Conservation (phyloP, 2,329 filamentous ascomycete genomes). For the Leptographium flavum region DNA sequence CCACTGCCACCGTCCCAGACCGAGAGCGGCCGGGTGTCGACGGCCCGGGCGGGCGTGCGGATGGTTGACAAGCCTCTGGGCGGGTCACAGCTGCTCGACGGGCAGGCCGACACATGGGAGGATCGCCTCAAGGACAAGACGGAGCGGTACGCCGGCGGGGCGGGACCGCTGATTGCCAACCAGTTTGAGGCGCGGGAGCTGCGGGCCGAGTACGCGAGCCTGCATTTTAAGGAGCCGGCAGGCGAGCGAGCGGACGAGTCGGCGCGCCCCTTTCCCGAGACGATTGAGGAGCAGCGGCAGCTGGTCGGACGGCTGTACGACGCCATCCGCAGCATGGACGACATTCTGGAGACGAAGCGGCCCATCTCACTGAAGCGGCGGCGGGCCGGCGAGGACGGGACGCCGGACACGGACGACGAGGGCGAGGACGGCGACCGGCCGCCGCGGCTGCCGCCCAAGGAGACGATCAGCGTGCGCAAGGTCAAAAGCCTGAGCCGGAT, state of each 20-base stretch:
- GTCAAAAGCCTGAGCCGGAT: conserved; percentile 10
- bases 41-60: not conserved
- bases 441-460: conserved; percentile 1
- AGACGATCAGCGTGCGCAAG: conserved; percentile 10
- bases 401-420: not conserved
- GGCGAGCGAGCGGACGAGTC: not conserved
- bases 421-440: not conserved
- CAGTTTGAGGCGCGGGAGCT: conserved; percentile 5
- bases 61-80: conserved; percentile 3
- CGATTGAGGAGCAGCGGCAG: conserved; percentile 11
- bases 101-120: conserved; percentile 2
- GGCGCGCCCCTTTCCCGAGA: not conserved
- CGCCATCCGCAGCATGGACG: conserved; percentile 12
- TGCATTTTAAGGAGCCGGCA: conserved; percentile 3
- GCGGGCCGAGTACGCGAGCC: conserved; percentile 9
- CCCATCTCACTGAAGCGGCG: not conserved
- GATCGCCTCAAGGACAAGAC: conserved; percentile 5
- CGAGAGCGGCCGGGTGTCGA: not conserved
- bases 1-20: conserved; percentile 3
- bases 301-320: conserved; percentile 17
- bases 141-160: not conserved
- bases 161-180: conserved; percentile 5
- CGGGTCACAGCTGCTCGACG: conserved; percentile 5
- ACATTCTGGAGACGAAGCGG: conserved; percentile 8
- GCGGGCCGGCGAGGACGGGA: not conserved